Base-by-base conservation (phyloP, 106 monocot species). In the Dendrobium catenatum region DNA sequence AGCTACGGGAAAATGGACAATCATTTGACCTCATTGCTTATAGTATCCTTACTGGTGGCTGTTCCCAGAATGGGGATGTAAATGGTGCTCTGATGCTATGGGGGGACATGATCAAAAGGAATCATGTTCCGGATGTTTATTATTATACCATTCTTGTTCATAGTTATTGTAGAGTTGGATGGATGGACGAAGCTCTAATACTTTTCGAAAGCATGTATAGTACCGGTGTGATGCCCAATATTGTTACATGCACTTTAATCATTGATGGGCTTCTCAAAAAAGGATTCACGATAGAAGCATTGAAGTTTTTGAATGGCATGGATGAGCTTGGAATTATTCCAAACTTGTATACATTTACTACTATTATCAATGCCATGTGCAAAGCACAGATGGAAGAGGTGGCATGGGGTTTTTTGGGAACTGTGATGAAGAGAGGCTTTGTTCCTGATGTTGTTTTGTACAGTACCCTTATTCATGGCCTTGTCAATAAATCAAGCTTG, bases 221-320 rank as follows among this genome's bases (percentile, higher is more conserved):
- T 3, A 2, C 54, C 13, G 81, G 81, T 42, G 58, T 81, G 42
- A 61, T 42, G 56, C 81, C 81, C 43, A 81, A 58, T 61, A 42
- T 81, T 75, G 81, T 81, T 81, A 81, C 81, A 44, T 75, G 75
- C 75, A 81, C 81, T 29, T 13, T 81, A 16, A 81, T 81, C 55
- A 31, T 81, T 81, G 75, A 81, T 46, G 59, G 43, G 0, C 55
- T 24, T 75, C 55, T 73, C 44, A 81, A 76, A 43, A 11, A 75
- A 22, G 42, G 59, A 42, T 16, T 17, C 13, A 78, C 19, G 18
- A 17, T 19, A 2, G 58, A 78, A 79, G 67, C 67, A 33, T 46
- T 68, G 31, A 44, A 3, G 79, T 79, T 79, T 42, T 41, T 66
- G 59, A 42, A 44, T 42, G 9, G 10, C 66, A 66, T 68, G 44